These are phyloP conservation scores for Magnolia sinica DNA, from an alignment of 164 flowering plant genomes.

Conservation along the genomic window DNA sequence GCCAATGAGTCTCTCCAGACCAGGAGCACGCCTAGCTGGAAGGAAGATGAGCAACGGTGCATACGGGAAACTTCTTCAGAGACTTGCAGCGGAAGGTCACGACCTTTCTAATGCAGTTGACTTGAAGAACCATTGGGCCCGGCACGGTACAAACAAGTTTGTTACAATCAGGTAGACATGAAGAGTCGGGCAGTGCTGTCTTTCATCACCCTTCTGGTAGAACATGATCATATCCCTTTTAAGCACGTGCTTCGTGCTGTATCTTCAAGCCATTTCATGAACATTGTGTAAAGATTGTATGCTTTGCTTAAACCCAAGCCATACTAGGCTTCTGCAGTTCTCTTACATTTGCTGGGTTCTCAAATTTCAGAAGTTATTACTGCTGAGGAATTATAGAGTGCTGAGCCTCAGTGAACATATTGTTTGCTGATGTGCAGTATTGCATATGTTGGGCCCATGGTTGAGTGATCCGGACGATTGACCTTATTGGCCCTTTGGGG, in stretches of 20 bases:
- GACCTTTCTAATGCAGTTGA: slow-evolving; percentile 46
- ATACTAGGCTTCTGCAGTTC: background rate
- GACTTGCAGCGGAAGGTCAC: slow-evolving; percentile 43
- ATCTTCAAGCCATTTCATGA: slow-evolving; percentile 3
- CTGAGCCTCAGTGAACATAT: background rate
- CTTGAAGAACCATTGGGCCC: slow-evolving; percentile 58
- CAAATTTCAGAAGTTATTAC: background rate
- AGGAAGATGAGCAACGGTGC: slow-evolving; percentile 67
- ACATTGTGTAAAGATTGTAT: slow-evolving; percentile 10
- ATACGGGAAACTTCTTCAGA: slow-evolving; percentile 41
- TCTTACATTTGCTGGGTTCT: background rate
- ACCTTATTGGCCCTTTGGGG: background rate
- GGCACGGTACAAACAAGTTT: slow-evolving; percentile 58
- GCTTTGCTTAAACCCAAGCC: background rate
- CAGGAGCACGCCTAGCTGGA: slow-evolving; percentile 51
- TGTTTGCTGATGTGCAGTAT: background rate
- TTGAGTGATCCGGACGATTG: background rate
- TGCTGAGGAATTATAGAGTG: background rate
- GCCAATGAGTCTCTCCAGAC: slow-evolving; percentile 48
- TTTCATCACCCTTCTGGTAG: background rate
- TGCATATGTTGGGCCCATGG: background rate
- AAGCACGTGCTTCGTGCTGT: background rate
- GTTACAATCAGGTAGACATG: slow-evolving; percentile 42
- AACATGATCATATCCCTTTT: background rate
- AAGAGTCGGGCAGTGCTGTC: slow-evolving; percentile 2